These are phyloP conservation scores for Suhomyces tanzawaensis DNA, from an alignment of 805 yeast genomes.

Conservation along the genomic window DNA sequence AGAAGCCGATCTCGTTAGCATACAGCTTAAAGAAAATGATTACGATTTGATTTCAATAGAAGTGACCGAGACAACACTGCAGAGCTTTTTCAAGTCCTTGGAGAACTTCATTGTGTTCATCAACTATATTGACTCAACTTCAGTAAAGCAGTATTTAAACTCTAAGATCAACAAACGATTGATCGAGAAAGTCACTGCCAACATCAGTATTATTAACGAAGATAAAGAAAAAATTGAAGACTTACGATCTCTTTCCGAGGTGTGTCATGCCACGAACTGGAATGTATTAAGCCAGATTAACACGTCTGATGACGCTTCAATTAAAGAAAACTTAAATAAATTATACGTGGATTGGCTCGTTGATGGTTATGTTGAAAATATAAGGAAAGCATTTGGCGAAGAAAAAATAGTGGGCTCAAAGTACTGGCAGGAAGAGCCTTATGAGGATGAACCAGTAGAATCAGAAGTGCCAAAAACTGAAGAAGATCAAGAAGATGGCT, in stretches of 20 bases:
- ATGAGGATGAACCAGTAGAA: neutral
- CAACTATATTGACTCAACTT: conserved; percentile 20
- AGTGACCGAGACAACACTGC: neutral
- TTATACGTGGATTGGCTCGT: conserved; percentile 31
- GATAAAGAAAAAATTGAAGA: conserved; percentile 16
- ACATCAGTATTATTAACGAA: conserved; percentile 23
- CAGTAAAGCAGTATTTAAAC: conserved; percentile 24
- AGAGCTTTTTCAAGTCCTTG: conserved; percentile 22
- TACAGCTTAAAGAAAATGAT: conserved; percentile 8
- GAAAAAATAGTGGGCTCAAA: neutral
- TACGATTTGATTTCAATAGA: conserved; percentile 3
- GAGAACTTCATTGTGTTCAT: conserved; percentile 29
- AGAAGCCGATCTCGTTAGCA: conserved; percentile 1
- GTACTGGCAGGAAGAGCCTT: neutral
- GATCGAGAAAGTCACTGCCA: conserved; percentile 28
- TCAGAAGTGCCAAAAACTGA: conserved; percentile 2
- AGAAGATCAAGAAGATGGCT: conserved; percentile 16
- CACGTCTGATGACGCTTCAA: conserved; percentile 13
- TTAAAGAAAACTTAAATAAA: conserved; percentile 24
- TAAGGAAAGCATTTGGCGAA: conserved; percentile 15
- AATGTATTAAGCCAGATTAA: conserved; percentile 11
- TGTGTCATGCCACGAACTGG: conserved; percentile 23
- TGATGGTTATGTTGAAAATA: conserved; percentile 30
- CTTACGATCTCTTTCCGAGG: conserved; percentile 18
- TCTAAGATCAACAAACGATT: conserved; percentile 29